Percentiles rank a stretch among this genome's conserved stretches.
These are phyloP conservation scores for Rhazya stricta DNA, from an alignment of 257 asterid species.

Conservation along the genomic window DNA sequence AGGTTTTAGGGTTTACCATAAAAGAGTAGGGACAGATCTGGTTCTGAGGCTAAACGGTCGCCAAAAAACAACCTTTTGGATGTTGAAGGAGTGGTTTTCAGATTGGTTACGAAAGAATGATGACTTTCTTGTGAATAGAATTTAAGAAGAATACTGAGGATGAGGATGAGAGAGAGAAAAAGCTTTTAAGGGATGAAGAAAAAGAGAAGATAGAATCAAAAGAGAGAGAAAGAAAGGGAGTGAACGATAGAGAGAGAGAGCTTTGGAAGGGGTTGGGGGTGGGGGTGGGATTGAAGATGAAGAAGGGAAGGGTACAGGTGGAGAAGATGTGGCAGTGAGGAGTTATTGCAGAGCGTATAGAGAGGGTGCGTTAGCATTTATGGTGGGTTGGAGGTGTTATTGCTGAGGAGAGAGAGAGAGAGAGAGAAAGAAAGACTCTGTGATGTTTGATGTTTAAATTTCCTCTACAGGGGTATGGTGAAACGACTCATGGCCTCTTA, in stretches of 20 bases:
- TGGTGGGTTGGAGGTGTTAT: conserved; percentile 52
- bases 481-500: conserved; percentile 26
- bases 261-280: conserved; percentile 6
- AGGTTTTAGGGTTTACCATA: conserved; percentile 19
- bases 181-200: not conserved
- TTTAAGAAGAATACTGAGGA: conserved; percentile 42
- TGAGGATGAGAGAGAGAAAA: conserved; percentile 11
- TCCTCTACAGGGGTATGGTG: conserved; percentile 28
- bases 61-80: conserved; percentile 7
- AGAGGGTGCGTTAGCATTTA: conserved; percentile 78
- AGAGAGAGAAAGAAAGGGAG: not conserved
- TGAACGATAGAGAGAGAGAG: not conserved
- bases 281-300: conserved; percentile 26
- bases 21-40: conserved; percentile 37
- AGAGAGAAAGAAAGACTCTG: conserved; percentile 11
- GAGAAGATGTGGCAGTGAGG: conserved; percentile 51
- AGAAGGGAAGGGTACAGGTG: conserved; percentile 15
- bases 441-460: conserved; percentile 32
- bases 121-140: conserved; percentile 68
- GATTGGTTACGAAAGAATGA: conserved; percentile 8
- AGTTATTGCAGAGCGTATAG: conserved; percentile 70
- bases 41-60: conserved; percentile 12
- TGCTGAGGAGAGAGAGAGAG: conserved; percentile 39
- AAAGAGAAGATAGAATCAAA: conserved; percentile 3
- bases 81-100: conserved; percentile 17